Evolutionary conservation across 768 basidiomycete species (phyloP).

Genomic region (Psilocybe cyanescens): DNA sequence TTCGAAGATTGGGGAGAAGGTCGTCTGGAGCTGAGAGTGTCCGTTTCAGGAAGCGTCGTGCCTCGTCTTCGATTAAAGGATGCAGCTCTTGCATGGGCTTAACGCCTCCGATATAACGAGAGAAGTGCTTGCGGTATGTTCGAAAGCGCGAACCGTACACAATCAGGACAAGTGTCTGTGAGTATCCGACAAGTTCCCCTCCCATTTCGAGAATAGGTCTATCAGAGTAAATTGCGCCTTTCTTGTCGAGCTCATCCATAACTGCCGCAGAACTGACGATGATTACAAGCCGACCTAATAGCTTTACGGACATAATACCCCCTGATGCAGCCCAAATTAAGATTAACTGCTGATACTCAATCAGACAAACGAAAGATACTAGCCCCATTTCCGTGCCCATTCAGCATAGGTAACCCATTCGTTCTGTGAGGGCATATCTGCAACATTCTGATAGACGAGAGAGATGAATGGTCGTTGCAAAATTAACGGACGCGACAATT

Average conservation of each 20-base stretch:
- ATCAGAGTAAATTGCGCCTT: constrained; percentile 50
- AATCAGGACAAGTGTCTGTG: constrained; percentile 48
- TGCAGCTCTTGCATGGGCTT: constrained; percentile 32
- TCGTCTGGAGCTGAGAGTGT: constrained; percentile 33
- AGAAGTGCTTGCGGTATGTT: constrained; percentile 46
- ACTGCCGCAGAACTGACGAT: constrained; percentile 48
- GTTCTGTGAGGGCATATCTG: constrained; percentile 45
- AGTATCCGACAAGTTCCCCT: constrained; percentile 52
- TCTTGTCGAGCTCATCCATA: constrained; percentile 52
- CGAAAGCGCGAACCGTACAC: constrained; percentile 48
- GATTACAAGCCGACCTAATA: constrained; percentile 50
- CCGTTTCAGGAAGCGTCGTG: constrained; percentile 39
- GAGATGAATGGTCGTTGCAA: constrained; percentile 1
- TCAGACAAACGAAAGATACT: constrained; percentile 3
- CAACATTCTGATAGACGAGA: constrained; percentile 40
- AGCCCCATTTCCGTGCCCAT: constrained; percentile 58
- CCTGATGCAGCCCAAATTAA: constrained; percentile 28
- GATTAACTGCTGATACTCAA: neutral
- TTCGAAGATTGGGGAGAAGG: constrained; percentile 41
- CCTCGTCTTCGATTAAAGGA: constrained; percentile 37
- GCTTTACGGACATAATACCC: constrained; percentile 38
- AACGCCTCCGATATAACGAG: constrained; percentile 42
- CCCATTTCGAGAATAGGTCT: constrained; percentile 53
- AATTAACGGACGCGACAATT: neutral
- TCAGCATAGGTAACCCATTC: constrained; percentile 54